Evolutionary conservation across 768 basidiomycete species (phyloP), one percentile per base, ranked within the genome.

Genomic region (Guyanaporus albipodus): DNA sequence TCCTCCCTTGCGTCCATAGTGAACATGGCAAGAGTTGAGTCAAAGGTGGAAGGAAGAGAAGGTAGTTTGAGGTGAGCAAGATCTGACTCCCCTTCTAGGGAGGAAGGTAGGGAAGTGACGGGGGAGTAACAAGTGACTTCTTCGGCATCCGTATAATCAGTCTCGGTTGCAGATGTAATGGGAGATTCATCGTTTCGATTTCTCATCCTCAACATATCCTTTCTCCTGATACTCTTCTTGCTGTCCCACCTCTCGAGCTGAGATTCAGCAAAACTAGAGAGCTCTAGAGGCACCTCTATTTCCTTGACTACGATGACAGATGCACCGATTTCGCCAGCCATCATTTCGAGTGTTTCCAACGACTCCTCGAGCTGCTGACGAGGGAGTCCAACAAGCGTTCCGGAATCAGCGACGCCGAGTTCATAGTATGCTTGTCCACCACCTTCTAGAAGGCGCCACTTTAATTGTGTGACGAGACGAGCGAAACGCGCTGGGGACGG

Each of bases 271-370:
- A 68, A 38, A 14, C 52, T 59, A 6, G 60, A 64, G 55, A 84
- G 68, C 10, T 70, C 73, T 0, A 74, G 75, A 1, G 84, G 83
- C 0, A 92, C 81, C 56, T 87, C 85, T 23, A 95, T 81, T 61
- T 93, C 90, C 68, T 90, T 91, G 14, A 93, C 85, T 23, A 96
- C 81, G 38, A 93, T 82, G 46, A 96, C 91, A 21, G 88, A 89
- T 0, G 91, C 94, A 2, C 91, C 92, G 32, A 97, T 86, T 61
- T 95, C 92, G 21, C 85, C 82, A 0, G 93, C 92, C 94, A 98
- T 98, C 73, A 81, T 82, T 62, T 89, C 89, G 12, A 98, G 79
- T 0, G 93, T 95, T 57, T 84, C 82, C 31, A 98, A 69, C 3
- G 87, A 91, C 55, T 78, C 77, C 48, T 88, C 86, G 53, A 98